phyloP scores from a whole-genome alignment of 345 rosid genomes.

The Populus davidiana region DNA sequence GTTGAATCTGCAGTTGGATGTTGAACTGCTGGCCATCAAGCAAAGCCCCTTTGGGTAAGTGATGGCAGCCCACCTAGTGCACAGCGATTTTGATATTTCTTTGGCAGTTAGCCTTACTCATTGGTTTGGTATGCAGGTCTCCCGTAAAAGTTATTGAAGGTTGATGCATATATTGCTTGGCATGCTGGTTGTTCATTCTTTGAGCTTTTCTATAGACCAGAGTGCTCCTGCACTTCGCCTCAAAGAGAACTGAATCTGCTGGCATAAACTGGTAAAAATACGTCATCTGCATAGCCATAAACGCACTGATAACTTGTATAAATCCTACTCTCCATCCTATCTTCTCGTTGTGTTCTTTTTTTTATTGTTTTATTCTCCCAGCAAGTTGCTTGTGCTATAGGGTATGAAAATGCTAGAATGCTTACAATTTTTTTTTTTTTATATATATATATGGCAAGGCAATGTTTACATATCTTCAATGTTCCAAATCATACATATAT shows the following conservation, averaged over 20 bases:
- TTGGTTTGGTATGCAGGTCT: conserved; percentile 47
- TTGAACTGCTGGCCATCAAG: conserved; percentile 81
- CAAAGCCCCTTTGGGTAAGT: conserved; percentile 87
- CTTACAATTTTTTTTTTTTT: background rate
- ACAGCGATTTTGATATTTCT: background rate
- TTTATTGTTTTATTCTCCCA: background rate
- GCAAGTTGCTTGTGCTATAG: background rate
- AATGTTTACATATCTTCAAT: too few relatives aligned
- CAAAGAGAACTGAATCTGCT: background rate
- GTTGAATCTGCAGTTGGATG: conserved; percentile 61
- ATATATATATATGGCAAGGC: too few relatives aligned
- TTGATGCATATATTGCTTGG: conserved; percentile 22
- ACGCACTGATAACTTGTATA: background rate
- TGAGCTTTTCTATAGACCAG: background rate
- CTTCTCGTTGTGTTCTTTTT: background rate
- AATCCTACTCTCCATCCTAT: background rate
- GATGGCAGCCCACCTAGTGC: background rate
- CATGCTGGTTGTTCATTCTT: background rate
- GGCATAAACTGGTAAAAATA: background rate
- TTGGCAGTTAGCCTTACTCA: background rate
- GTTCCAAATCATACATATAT: too few relatives aligned
- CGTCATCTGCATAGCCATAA: background rate
- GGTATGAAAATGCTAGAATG: background rate
- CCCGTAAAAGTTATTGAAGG: conserved; percentile 84
- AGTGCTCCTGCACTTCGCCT: background rate